Evolutionary conservation across 2,329 filamentous ascomycete genomes (phyloP).

Genomic region (Cryphonectria nitschkei): DNA sequence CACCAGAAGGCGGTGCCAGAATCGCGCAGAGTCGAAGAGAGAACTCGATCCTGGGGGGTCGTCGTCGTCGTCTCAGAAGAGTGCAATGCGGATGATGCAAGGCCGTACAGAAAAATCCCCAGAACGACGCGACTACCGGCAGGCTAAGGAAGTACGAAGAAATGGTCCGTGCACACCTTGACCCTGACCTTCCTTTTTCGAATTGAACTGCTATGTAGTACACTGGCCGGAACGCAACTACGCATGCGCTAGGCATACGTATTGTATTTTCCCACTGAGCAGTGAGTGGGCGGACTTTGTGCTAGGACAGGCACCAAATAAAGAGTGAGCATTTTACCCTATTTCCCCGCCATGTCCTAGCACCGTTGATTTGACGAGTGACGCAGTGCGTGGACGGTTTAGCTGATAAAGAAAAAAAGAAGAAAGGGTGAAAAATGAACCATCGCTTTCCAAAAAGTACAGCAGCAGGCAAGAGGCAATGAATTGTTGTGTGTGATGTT

Average conservation of each 20-base stretch:
- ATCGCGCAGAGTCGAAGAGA: neutral
- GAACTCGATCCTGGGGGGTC: too few relatives aligned
- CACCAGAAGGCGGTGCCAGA: too few relatives aligned
- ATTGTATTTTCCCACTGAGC: too few relatives aligned
- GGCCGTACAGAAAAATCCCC: neutral
- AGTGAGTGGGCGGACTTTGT: too few relatives aligned
- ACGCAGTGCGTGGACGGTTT: neutral
- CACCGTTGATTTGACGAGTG: neutral
- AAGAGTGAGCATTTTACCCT: too few relatives aligned
- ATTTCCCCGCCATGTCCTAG: too few relatives aligned
- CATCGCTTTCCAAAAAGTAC: neutral
- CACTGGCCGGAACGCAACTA: too few relatives aligned
- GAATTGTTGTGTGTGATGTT: neutral
- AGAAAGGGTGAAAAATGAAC: neutral
- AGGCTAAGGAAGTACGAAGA: neutral
- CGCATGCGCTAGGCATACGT: too few relatives aligned
- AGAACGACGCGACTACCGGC: neutral
- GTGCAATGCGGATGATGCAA: neutral
- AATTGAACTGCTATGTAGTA: too few relatives aligned
- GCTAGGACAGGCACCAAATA: too few relatives aligned
- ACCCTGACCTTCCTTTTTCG: neutral
- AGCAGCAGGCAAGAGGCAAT: neutral
- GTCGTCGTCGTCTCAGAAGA: neutral
- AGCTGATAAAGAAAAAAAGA: too few relatives aligned
- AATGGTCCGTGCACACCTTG: neutral